Evolutionary conservation across 2,329 filamentous ascomycete genomes (phyloP).

Genomic region (Cercospora zeina): DNA sequence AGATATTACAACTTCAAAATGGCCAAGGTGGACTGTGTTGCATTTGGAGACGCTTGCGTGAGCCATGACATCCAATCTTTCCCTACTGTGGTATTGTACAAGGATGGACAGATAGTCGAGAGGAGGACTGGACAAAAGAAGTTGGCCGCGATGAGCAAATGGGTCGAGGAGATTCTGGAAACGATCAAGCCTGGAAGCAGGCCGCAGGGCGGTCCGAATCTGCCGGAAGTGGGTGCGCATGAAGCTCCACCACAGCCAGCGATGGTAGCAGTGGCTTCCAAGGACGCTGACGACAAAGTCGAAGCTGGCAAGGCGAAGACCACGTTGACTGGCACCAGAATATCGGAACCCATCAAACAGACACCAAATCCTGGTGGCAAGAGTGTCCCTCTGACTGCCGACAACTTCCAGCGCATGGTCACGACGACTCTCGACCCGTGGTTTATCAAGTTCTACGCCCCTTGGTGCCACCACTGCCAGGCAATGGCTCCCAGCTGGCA

Average conservation of each 20-base stretch:
- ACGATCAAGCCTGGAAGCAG: slow-evolving; percentile 77
- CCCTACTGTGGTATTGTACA: slow-evolving; percentile 77
- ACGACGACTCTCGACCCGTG: slow-evolving; percentile 87
- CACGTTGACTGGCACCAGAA: slow-evolving; percentile 49
- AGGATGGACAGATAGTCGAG: slow-evolving; percentile 70
- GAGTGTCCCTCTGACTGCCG: slow-evolving; percentile 74
- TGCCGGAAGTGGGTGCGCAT: slow-evolving; percentile 70
- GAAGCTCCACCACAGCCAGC: slow-evolving; percentile 37
- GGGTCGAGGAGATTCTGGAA: slow-evolving; percentile 76
- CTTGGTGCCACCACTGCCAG: slow-evolving; percentile 96
- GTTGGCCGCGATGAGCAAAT: slow-evolving; percentile 64
- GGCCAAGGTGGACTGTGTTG: slow-evolving; percentile 79
- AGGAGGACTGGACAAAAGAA: slow-evolving; percentile 66
- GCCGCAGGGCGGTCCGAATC: slow-evolving; percentile 62
- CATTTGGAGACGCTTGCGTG: slow-evolving; percentile 74
- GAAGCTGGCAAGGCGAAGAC: slow-evolving; percentile 42
- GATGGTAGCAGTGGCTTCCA: slow-evolving; percentile 34
- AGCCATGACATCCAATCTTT: slow-evolving; percentile 67
- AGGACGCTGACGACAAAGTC: slow-evolving; percentile 36
- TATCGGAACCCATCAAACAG: slow-evolving; percentile 51
- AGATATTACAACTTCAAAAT: slow-evolving; percentile 89
- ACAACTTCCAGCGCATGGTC: slow-evolving; percentile 82
- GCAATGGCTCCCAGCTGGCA: slow-evolving; percentile 88
- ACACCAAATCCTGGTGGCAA: slow-evolving; percentile 73
- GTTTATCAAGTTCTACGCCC: slow-evolving; percentile 99